These are phyloP conservation scores for Eucommia ulmoides DNA, from an alignment of 257 asterid genomes.

Conservation along the genomic window DNA sequence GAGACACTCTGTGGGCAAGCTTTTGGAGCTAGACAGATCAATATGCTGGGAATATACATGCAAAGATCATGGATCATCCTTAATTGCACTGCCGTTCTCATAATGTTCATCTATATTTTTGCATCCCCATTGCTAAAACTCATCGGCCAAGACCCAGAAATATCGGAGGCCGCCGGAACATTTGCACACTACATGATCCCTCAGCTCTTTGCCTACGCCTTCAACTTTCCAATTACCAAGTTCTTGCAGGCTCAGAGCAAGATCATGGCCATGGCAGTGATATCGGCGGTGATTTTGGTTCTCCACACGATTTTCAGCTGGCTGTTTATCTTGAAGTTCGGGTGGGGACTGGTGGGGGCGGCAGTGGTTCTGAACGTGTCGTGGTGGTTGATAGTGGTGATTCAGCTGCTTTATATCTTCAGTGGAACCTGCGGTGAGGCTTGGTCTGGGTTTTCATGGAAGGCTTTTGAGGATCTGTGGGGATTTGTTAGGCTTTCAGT, in stretches of 20 bases:
- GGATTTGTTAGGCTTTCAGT: conserved; percentile 33
- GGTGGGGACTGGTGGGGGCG: conserved; percentile 44
- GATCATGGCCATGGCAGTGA: conserved; percentile 48
- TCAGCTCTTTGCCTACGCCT: no score
- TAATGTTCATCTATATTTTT: conserved; percentile 33
- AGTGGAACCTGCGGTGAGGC: conserved; percentile 41
- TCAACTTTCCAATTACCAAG: conserved; percentile 45
- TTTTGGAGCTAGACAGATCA: conserved; percentile 43
- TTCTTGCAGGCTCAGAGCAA: conserved; percentile 59
- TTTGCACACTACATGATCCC: conserved; percentile 50
- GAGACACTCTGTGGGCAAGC: conserved; percentile 71
- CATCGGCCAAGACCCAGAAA: conserved; percentile 37
- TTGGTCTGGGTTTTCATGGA: conserved; percentile 43
- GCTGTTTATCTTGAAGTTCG: conserved; percentile 35
- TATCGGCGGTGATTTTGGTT: conserved; percentile 23
- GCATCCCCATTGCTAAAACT: no score
- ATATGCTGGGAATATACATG: conserved; percentile 53
- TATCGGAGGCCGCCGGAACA: conserved; percentile 40
- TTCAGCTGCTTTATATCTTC: no score
- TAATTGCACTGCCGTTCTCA: conserved; percentile 19
- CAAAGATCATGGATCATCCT: no score
- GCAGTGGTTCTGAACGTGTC: conserved; percentile 37
- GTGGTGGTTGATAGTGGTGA: conserved; percentile 53
- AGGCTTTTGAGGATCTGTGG: conserved; percentile 35
- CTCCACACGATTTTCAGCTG: conserved; percentile 35